Evolutionary conservation across 78 protist genomes (phyloP), one percentile per base, ranked within the genome.

Genomic region (Mastigamoeba balamuthi): DNA sequence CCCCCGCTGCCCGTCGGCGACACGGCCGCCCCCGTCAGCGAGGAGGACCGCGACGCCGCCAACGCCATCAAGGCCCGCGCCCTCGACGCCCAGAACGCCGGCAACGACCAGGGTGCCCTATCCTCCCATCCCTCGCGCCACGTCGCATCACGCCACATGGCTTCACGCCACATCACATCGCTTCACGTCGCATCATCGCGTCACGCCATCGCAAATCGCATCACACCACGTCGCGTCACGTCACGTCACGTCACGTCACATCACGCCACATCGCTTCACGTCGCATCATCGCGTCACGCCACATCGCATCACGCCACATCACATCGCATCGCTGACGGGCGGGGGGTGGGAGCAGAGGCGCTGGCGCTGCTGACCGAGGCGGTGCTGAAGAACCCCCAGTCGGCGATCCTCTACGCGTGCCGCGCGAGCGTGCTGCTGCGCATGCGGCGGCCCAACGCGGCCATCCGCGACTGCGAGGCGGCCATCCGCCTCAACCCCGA

Each of bases 401-500:
- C 67, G 1, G 40, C 70, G 6, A 43, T 4, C 1, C 41, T 43
- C 58, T 48, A 3, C 40, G 66, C 77, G 25, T 25, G 23, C 40
- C 64, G 66, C 64, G 66, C 68, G 8, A 53, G 10, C 64, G 30
- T 48, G 25, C 23, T 23, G 66, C 40, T 75, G 40, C 3, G 38
- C 28, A 9, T 68, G 30, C 1, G 17, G 2, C 1, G 3, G 37
- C 75, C 48, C 39, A 10, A 4, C 40, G 82, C 82, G 1, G 75
- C 82, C 17, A 25, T 69, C 42, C 3, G 29, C 7, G 82, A 77
- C 69, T 72, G 76, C 35, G 41, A 43, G 6, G 7, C 0, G 29
- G 82, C 82, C 35, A 28, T 77, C 63, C 36, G 17, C n/a, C 4
- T 41, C 58, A 77, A 77, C 64, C 70, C 82, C 8, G 82, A 77